Evolutionary conservation across 345 rosid species (phyloP).

Genomic region (Rhodamnia argentea): DNA sequence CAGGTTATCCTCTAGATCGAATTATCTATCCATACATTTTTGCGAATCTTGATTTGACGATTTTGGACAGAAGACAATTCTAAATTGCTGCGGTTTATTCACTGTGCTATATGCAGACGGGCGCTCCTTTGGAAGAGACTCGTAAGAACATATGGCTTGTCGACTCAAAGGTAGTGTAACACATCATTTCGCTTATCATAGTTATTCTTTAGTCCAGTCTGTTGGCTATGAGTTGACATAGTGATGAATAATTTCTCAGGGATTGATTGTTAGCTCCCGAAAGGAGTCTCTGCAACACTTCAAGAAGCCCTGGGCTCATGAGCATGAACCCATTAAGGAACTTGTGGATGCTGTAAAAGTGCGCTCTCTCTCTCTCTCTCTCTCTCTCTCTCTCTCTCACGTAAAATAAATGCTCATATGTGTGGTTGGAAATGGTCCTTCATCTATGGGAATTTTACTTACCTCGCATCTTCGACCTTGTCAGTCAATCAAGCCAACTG

Average conservation of each 20-base stretch:
- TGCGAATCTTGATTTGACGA: not conserved
- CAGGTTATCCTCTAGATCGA: slow-evolving; percentile 32
- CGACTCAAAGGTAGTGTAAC: slow-evolving; percentile 71
- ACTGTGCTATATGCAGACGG: slow-evolving; percentile 40
- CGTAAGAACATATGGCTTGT: slow-evolving; percentile 87
- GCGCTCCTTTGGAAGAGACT: slow-evolving; percentile 64
- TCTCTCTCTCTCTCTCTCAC: not conserved
- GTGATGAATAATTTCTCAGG: slow-evolving; percentile 29
- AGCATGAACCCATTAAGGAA: slow-evolving; percentile 56
- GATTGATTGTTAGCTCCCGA: slow-evolving; percentile 80
- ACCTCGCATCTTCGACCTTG: not conserved
- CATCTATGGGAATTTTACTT: not conserved
- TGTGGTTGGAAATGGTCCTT: not conserved
- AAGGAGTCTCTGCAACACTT: slow-evolving; percentile 80
- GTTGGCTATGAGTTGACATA: not conserved
- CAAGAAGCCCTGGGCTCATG: slow-evolving; percentile 98
- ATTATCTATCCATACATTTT: not conserved
- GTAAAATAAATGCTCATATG: not conserved
- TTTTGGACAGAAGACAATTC: not conserved
- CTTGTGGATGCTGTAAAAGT: slow-evolving; percentile 79
- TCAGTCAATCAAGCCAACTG: slow-evolving; percentile 86
- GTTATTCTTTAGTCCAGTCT: not conserved
- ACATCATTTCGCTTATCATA: not conserved
- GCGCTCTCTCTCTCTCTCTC: slow-evolving; percentile 5
- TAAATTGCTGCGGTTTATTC: not conserved